Conservation (phyloP, 2,329 filamentous ascomycete genomes). For the Aspergillus ochraceus region DNA sequence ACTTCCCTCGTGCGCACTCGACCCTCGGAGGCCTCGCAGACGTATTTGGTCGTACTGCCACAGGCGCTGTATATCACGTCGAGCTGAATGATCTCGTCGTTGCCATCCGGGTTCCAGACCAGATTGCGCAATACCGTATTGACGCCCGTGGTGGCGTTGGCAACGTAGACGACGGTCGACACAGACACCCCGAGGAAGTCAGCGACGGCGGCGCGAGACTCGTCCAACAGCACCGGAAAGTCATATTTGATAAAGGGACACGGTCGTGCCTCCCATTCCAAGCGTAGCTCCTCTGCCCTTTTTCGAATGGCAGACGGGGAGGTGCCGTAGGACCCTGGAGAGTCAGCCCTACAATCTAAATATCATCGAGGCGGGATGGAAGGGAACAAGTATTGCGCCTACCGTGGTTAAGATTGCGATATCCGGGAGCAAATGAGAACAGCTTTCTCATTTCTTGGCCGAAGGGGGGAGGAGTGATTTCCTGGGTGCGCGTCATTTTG, state of each 20-base stretch:
- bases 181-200: conserved; percentile 63
- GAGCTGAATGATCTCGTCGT: conserved; percentile 65
- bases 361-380: conserved; percentile 49
- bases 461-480: conserved; percentile 31
- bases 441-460: conserved; percentile 55
- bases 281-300: not conserved
- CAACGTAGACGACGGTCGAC: conserved; percentile 68
- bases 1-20: conserved; percentile 44
- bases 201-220: conserved; percentile 63
- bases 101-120: conserved; percentile 56
- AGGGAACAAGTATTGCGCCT: conserved; percentile 7
- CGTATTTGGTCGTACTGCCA: conserved; percentile 67
- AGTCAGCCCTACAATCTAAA: not conserved
- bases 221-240: conserved; percentile 61
- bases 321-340: not conserved
- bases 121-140: conserved; percentile 77
- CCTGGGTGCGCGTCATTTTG: not conserved
- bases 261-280: not conserved
- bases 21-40: conserved; percentile 61
- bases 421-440: conserved; percentile 65
- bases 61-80: conserved; percentile 73
- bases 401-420: conserved; percentile 74
- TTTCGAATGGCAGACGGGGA: not conserved
- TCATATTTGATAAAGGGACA: conserved; percentile 46
- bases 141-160: conserved; percentile 66